Evolutionary conservation across 2,329 filamentous ascomycete genomes (phyloP).

Genomic region (Nemania abortiva): DNA sequence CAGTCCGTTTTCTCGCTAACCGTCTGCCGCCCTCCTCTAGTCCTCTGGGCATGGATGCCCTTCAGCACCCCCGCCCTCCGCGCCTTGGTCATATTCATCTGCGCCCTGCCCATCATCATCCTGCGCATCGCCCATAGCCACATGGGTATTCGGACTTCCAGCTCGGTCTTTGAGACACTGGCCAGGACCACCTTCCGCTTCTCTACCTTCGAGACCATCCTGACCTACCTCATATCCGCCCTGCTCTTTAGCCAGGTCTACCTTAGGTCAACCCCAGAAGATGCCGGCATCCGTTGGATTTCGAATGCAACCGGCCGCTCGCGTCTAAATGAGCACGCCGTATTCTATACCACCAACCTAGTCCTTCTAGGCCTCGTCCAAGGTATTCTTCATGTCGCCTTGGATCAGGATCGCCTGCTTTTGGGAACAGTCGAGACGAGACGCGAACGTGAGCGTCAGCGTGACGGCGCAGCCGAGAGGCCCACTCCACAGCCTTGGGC

Average conservation of each 20-base stretch:
- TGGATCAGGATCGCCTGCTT: slow-evolving; percentile 77
- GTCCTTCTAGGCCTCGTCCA: slow-evolving; percentile 77
- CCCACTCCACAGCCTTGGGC: slow-evolving; percentile 36
- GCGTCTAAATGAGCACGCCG: slow-evolving; percentile 84
- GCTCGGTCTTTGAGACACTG: slow-evolving; percentile 75
- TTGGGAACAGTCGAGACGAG: slow-evolving; percentile 56
- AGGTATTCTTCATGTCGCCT: slow-evolving; percentile 75
- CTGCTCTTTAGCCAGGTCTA: slow-evolving; percentile 85
- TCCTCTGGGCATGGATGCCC: slow-evolving; percentile 89
- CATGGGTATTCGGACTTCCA: slow-evolving; percentile 77
- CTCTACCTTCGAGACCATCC: slow-evolving; percentile 75
- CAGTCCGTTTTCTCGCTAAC: slow-evolving; percentile 14
- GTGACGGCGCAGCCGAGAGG: slow-evolving; percentile 35
- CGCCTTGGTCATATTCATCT: slow-evolving; percentile 79
- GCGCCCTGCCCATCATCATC: slow-evolving; percentile 81
- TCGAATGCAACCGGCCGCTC: slow-evolving; percentile 76
- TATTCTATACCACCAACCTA: slow-evolving; percentile 82
- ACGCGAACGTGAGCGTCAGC: slow-evolving; percentile 41
- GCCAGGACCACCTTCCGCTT: slow-evolving; percentile 67
- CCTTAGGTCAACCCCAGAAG: slow-evolving; percentile 74
- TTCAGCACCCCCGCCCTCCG: slow-evolving; percentile 81
- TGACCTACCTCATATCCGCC: slow-evolving; percentile 83
- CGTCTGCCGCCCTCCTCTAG: slow-evolving; percentile 57
- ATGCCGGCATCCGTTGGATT: slow-evolving; percentile 77
- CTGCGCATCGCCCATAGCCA: slow-evolving; percentile 88